Conservation (phyloP, 371 early-diverging fungal species). For the Thermomucor indicae-seudaticae region DNA sequence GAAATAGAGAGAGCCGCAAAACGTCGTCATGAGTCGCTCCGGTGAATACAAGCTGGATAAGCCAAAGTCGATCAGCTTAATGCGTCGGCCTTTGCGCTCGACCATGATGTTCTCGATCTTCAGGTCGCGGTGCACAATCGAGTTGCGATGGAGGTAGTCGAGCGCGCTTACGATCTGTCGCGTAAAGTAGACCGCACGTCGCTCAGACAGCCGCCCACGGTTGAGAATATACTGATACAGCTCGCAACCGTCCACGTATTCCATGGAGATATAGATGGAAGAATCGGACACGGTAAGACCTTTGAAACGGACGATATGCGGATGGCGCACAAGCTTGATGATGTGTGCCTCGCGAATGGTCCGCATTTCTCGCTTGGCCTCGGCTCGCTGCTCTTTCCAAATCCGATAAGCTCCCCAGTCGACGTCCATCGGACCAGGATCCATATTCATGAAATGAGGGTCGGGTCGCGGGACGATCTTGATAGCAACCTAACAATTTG, state of each 20-base stretch:
- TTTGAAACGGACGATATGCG: constrained; percentile 76
- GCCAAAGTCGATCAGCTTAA: constrained; percentile 96
- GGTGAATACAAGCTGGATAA: constrained; percentile 89
- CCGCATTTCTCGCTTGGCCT: constrained; percentile 80
- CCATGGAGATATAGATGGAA: constrained; percentile 90
- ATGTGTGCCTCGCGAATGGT: constrained; percentile 91
- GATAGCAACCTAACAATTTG: constrained; percentile 30
- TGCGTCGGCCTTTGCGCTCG: constrained; percentile 75
- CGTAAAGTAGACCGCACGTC: constrained; percentile 85
- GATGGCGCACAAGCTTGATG: constrained; percentile 90
- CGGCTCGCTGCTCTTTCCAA: constrained; percentile 40
- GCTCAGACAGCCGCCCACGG: constrained; percentile 86
- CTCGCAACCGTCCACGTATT: constrained; percentile 89
- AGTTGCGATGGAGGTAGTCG: constrained; percentile 94
- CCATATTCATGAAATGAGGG: constrained; percentile 11
- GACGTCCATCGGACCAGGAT: background rate
- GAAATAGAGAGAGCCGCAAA: constrained; percentile 96
- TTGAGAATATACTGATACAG: constrained; percentile 87
- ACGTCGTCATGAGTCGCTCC: constrained; percentile 79
- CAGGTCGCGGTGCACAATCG: constrained; percentile 95
- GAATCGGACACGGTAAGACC: constrained; percentile 81
- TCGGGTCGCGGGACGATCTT: constrained; percentile 46
- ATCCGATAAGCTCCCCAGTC: constrained; percentile 27
- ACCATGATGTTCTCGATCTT: constrained; percentile 97
- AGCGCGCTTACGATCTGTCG: constrained; percentile 89